These are phyloP conservation scores for Rhizoclosmatium globosum DNA, from an alignment of 192 early-diverging fungal genomes.

Conservation along the genomic window DNA sequence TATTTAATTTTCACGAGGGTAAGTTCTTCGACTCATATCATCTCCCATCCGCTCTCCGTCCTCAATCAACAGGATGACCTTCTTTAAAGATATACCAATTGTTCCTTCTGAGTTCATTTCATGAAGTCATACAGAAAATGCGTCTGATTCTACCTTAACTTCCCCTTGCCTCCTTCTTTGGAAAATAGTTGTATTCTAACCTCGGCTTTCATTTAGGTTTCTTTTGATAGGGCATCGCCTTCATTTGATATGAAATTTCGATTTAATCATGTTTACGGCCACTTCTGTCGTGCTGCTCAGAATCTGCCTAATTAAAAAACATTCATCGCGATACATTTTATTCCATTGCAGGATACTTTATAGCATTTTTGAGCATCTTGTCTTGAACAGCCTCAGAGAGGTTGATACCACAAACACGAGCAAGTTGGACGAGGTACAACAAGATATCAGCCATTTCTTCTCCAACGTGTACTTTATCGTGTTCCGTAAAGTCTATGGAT, in stretches of 20 bases:
- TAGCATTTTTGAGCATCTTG: slow-evolving; percentile 8
- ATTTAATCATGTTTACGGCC: too few relatives aligned
- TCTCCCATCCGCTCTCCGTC: too few relatives aligned
- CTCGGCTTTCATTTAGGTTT: too few relatives aligned
- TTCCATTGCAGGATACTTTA: slow-evolving; percentile 5
- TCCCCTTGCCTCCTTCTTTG: neutral
- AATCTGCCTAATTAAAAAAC: too few relatives aligned
- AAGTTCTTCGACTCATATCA: too few relatives aligned
- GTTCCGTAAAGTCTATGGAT: neutral
- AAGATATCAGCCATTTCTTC: slow-evolving; percentile 16
- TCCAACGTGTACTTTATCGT: slow-evolving; percentile 1
- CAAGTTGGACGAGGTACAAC: slow-evolving; percentile 6
- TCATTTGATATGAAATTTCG: too few relatives aligned
- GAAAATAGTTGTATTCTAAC: too few relatives aligned
- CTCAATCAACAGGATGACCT: slow-evolving; percentile 2
- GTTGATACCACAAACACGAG: neutral
- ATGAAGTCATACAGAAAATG: slow-evolving; percentile 14
- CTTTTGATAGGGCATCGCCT: too few relatives aligned
- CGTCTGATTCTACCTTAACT: slow-evolving; percentile 6
- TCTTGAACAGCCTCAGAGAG: neutral
- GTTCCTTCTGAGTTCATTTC: slow-evolving; percentile 33
- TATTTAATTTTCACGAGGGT: too few relatives aligned
- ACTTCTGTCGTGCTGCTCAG: too few relatives aligned
- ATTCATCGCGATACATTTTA: neutral
- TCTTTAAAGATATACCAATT: slow-evolving; percentile 22